A percentile compares a stretch with the other conserved stretches of the same genome.
These are phyloP conservation scores for Austroboletus festivus DNA, from an alignment of 768 basidiomycete genomes.

Conservation along the genomic window DNA sequence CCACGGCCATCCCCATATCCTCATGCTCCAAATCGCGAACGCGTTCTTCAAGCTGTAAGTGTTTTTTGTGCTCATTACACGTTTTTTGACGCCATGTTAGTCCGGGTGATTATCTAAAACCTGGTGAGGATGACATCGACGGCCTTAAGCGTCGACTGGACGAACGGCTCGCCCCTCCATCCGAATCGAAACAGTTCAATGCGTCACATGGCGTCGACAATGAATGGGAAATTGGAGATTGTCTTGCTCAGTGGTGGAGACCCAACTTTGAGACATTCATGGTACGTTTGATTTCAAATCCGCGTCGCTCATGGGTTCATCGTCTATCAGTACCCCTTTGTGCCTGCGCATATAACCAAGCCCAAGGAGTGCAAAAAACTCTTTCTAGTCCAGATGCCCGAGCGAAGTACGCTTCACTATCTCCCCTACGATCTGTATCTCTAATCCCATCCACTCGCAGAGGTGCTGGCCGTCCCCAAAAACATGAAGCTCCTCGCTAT, in stretches of 20 bases:
- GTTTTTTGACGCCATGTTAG: constrained; percentile 35
- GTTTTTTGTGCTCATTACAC: background rate
- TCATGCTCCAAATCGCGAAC: constrained; percentile 98
- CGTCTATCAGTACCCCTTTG: constrained; percentile 74
- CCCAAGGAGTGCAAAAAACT: constrained; percentile 98
- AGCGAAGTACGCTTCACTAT: constrained; percentile 60
- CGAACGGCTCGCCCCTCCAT: constrained; percentile 80
- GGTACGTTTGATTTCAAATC: constrained; percentile 48
- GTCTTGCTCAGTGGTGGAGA: constrained; percentile 97
- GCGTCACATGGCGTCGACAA: constrained; percentile 73
- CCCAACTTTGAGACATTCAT: constrained; percentile 99
- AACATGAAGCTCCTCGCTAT: constrained; percentile 99
- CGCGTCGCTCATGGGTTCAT: background rate
- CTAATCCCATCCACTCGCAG: constrained; percentile 38
- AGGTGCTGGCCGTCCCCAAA: constrained; percentile 93
- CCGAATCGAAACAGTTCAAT: constrained; percentile 72
- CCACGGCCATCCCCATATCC: constrained; percentile 95
- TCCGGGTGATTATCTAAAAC: constrained; percentile 98
- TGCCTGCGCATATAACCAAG: constrained; percentile 94
- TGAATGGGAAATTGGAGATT: constrained; percentile 96
- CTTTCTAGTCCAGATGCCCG: constrained; percentile 93
- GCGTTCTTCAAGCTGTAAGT: constrained; percentile 96
- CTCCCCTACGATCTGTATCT: background rate
- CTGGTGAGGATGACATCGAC: constrained; percentile 89
- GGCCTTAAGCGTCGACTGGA: constrained; percentile 89